These are phyloP conservation scores for Ceratocystis papillata DNA, from an alignment of 2,329 filamentous ascomycete species.

Conservation along the genomic window DNA sequence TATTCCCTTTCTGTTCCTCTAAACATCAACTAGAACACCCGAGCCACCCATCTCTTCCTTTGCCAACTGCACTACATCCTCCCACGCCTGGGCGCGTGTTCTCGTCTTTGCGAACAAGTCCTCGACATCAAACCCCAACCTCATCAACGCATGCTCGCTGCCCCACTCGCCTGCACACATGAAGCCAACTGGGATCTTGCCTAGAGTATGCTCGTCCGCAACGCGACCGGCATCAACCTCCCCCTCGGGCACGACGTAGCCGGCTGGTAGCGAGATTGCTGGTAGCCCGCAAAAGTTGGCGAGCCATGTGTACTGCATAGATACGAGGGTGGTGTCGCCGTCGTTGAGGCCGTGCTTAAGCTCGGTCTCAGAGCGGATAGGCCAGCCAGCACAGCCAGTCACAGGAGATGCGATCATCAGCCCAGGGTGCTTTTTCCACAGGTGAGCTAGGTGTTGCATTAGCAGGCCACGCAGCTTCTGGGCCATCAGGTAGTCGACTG, in stretches of 20 bases:
- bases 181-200: conserved; percentile 42
- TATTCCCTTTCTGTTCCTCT: background rate
- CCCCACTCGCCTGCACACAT: conserved; percentile 49
- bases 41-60: conserved; percentile 26
- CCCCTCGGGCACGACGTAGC: conserved; percentile 35
- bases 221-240: conserved; percentile 29
- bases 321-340: conserved; percentile 37
- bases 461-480: conserved; percentile 59
- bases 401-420: conserved; percentile 63
- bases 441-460: conserved; percentile 58
- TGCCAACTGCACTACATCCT: conserved; percentile 36
- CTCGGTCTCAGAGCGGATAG: conserved; percentile 33
- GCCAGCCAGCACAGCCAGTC: conserved; percentile 41
- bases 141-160: conserved; percentile 39
- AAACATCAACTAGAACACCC: conserved; percentile 7
- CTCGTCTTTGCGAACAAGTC: conserved; percentile 32
- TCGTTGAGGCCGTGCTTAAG: conserved; percentile 37
- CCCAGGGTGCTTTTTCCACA: conserved; percentile 55
- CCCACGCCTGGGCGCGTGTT: conserved; percentile 35
- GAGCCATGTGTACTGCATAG: conserved; percentile 43
- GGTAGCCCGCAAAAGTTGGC: conserved; percentile 43
- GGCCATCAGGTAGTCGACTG: conserved; percentile 56
- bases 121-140: conserved; percentile 41
- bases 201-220: conserved; percentile 29
- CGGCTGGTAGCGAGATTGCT: conserved; percentile 37